Conservation (phyloP, 1,284 basidiomycete species). For the Inonotus hispidus region DNA sequence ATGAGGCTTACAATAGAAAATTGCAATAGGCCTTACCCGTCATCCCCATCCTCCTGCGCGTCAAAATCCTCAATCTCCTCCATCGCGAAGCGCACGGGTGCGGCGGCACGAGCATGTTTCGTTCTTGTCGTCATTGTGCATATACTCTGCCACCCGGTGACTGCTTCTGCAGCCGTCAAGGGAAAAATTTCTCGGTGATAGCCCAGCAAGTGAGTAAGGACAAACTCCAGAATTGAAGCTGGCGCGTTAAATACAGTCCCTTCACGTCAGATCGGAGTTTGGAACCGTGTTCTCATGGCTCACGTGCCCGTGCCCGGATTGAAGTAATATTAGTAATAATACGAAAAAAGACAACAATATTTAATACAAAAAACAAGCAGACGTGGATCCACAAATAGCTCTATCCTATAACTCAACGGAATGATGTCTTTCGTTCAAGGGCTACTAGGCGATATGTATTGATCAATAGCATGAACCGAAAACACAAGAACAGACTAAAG, state of each 20-base stretch:
- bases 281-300: not conserved
- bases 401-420: conserved; percentile 9
- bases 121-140: conserved; percentile 6
- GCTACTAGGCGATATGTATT: conserved; percentile 13
- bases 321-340: not conserved
- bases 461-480: not conserved
- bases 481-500: not conserved
- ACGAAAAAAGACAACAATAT: not conserved
- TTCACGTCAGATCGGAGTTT: not conserved
- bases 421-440: conserved; percentile 1
- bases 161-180: too few relatives aligned
- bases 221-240: too few relatives aligned
- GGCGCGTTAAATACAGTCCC: too few relatives aligned
- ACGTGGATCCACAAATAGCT: not conserved
- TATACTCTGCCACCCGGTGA: not conserved
- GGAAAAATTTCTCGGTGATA: too few relatives aligned
- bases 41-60: conserved; percentile 23
- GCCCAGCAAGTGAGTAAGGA: too few relatives aligned
- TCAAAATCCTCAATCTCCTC: conserved; percentile 13
- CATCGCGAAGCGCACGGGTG: conserved; percentile 13
- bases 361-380: conserved; percentile 3
- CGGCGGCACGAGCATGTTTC: conserved; percentile 6
- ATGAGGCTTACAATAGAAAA: not conserved
- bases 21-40: conserved; percentile 24
- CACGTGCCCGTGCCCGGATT: not conserved